These are phyloP conservation scores for Thermothielavioides terrestris DNA, from an alignment of 495 filamentous ascomycete species.

Conservation along the genomic window DNA sequence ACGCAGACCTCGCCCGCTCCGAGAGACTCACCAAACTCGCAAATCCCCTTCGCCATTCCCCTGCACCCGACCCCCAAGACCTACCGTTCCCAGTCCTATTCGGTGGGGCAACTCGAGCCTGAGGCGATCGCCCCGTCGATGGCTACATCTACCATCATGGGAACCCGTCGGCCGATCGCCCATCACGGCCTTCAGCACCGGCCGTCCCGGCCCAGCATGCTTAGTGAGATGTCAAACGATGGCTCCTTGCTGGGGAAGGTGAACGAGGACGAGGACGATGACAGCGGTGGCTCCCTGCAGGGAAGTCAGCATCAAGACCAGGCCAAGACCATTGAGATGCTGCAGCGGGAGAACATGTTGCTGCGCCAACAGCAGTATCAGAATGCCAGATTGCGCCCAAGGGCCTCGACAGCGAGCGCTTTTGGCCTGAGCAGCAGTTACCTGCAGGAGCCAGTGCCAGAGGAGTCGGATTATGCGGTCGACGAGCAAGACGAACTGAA, in stretches of 20 bases:
- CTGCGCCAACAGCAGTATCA: conserved; percentile 58
- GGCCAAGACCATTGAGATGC: conserved; percentile 63
- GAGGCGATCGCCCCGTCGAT: conserved; percentile 47
- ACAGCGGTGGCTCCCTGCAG: conserved; percentile 51
- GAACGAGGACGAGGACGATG: conserved; percentile 69
- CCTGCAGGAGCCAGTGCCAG: conserved; percentile 55
- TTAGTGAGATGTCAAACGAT: conserved; percentile 70
- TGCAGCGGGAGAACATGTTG: conserved; percentile 63
- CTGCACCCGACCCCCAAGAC: conserved; percentile 86
- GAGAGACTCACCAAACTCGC: conserved; percentile 43
- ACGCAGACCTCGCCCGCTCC: conserved; percentile 36
- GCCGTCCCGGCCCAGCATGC: conserved; percentile 75
- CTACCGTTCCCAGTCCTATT: conserved; percentile 94
- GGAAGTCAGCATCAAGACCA: conserved; percentile 46
- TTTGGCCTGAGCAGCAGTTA: conserved; percentile 51
- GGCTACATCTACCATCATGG: conserved; percentile 35
- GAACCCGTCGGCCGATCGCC: conserved; percentile 45
- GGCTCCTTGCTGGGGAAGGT: conserved; percentile 64
- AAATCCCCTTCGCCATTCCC: conserved; percentile 84
- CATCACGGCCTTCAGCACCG: conserved; percentile 68
- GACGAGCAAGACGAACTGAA: conserved; percentile 61
- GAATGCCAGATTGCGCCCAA: conserved; percentile 51
- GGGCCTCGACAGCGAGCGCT: conserved; percentile 47
- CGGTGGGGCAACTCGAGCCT: conserved; percentile 81
- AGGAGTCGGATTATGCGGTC: conserved; percentile 61